A percentile compares a stretch with the other conserved stretches of the same genome.
Evolutionary conservation across 352 stramenopile genomes (phyloP).

Genomic region (Plasmopara viticola): DNA sequence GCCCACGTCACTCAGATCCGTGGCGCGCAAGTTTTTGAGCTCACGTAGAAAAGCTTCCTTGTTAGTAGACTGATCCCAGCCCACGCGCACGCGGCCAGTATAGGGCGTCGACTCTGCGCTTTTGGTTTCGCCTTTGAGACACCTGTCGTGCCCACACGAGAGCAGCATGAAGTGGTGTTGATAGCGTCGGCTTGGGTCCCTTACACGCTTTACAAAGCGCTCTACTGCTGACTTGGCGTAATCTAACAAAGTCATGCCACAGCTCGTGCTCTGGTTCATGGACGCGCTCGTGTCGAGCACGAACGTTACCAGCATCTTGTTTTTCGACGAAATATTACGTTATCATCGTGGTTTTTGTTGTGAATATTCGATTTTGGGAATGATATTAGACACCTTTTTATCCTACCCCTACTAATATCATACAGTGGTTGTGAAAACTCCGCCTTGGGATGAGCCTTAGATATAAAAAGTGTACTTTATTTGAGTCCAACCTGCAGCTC

Average conservation of each 20-base stretch:
- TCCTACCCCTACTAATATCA: no score
- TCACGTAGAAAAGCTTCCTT: constrained; percentile 76
- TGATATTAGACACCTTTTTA: no score
- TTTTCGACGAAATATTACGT: no score
- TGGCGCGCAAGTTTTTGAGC: constrained; percentile 79
- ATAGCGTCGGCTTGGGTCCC: constrained; percentile 72
- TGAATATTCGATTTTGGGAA: no score
- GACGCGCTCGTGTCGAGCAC: constrained; percentile 87
- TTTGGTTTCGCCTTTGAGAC: constrained; percentile 10
- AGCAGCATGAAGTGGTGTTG: constrained; percentile 88
- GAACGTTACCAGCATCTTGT: constrained; percentile 82
- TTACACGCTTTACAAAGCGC: constrained; percentile 83
- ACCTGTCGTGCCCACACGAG: constrained; percentile 52
- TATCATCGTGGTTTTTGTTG: no score
- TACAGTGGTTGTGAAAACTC: no score
- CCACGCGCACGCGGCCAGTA: constrained; percentile 69
- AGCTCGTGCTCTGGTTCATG: constrained; percentile 87
- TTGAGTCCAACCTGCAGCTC: no score
- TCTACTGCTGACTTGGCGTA: constrained; percentile 86
- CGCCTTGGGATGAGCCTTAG: no score
- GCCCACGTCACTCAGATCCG: constrained; percentile 74
- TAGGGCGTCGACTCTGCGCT: constrained; percentile 21
- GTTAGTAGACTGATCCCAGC: constrained; percentile 83
- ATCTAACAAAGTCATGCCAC: constrained; percentile 85
- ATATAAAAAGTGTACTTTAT: no score